Conservation (phyloP, 164 flowering plant genomes). For the Nymphaea thermarum region DNA sequence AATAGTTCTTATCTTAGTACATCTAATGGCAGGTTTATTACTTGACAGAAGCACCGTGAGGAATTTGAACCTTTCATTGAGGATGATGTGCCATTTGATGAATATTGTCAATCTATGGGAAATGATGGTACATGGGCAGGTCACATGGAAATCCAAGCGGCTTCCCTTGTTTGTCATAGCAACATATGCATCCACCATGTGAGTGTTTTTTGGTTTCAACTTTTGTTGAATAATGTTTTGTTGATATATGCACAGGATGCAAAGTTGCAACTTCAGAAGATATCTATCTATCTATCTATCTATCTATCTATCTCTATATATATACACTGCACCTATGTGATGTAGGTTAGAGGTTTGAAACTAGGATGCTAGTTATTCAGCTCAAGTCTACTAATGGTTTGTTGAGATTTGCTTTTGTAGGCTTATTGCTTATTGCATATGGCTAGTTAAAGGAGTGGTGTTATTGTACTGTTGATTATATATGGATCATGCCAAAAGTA, state of each 20-base stretch:
- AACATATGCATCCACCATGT: conserved; percentile 90
- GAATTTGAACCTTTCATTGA: conserved; percentile 91
- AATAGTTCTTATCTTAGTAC: not conserved
- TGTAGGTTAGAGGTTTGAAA: not conserved
- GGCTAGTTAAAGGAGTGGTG: no score
- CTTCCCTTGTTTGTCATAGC: conserved; percentile 76
- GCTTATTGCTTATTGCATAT: no score
- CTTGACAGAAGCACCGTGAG: conserved; percentile 60
- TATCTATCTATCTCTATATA: not conserved
- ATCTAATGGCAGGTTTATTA: not conserved
- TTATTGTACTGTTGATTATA: no score
- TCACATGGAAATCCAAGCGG: conserved; percentile 87
- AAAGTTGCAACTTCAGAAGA: not conserved
- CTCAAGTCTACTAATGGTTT: no score
- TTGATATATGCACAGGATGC: not conserved
- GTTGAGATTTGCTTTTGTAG: no score
- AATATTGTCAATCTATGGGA: conserved; percentile 77
- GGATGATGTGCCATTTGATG: conserved; percentile 87
- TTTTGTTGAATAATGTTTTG: not conserved
- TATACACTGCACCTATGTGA: not conserved
- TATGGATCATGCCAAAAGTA: no score
- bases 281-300: not conserved
- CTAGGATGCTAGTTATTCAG: no score
- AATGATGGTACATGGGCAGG: conserved; percentile 97
- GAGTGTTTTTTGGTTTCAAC: conserved; percentile 4